Evolutionary conservation across 2,329 filamentous ascomycete species (phyloP).

Genomic region (Claviceps pusilla): DNA sequence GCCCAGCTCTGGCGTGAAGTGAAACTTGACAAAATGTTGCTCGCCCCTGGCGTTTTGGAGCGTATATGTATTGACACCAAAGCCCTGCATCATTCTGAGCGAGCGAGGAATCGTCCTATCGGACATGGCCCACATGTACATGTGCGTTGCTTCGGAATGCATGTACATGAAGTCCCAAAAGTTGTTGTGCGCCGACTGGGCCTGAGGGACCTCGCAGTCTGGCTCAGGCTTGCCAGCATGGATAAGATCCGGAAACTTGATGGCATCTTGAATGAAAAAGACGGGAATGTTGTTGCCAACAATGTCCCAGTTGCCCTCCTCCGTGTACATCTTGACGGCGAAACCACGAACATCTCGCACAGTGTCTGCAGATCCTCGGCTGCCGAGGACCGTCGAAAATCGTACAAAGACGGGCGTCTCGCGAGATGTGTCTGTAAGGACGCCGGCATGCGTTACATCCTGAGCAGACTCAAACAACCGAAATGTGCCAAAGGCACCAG

Average conservation of each 20-base stretch:
- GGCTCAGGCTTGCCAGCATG: slow-evolving; percentile 42
- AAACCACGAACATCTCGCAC: slow-evolving; percentile 75
- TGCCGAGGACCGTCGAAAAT: slow-evolving; percentile 66
- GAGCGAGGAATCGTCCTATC: slow-evolving; percentile 60
- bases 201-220: slow-evolving; percentile 51
- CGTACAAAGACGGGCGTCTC: slow-evolving; percentile 31
- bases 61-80: slow-evolving; percentile 67
- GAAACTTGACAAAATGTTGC: slow-evolving; percentile 63
- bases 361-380: slow-evolving; percentile 62
- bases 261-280: slow-evolving; percentile 45
- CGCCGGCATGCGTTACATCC: slow-evolving; percentile 52
- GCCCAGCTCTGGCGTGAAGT: slow-evolving; percentile 59
- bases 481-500: slow-evolving; percentile 57
- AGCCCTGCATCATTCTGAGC: slow-evolving; percentile 75
- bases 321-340: slow-evolving; percentile 50
- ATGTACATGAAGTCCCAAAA: slow-evolving; percentile 59
- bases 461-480: slow-evolving; percentile 48
- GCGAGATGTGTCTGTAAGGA: slow-evolving; percentile 40
- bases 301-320: slow-evolving; percentile 24
- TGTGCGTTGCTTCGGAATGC: slow-evolving; percentile 57
- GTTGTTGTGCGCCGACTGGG: slow-evolving; percentile 56
- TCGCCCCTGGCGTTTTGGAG: slow-evolving; percentile 54
- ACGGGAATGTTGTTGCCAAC: slow-evolving; percentile 7
- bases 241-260: slow-evolving; percentile 58
- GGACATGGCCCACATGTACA: slow-evolving; percentile 68